Evolutionary conservation across 129 eudicot genomes (phyloP), one percentile per base, ranked within the genome.

Genomic region (Artemisia argyi): DNA sequence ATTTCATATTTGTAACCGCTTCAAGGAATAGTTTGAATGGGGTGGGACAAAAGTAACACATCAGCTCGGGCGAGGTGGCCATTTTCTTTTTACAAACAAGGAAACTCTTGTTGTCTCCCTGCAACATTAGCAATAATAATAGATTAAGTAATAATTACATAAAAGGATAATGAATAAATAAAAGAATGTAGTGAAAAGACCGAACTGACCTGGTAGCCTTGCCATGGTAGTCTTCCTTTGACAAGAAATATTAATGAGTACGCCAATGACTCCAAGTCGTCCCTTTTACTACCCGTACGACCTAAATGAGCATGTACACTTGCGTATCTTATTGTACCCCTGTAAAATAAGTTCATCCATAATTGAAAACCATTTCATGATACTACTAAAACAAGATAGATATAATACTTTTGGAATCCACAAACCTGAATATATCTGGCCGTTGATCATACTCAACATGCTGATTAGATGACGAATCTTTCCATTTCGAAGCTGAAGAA

Each of bases 261-360:
- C n/a, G 99, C 99, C 72, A 95, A 73, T 30, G 99, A 95, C 78
- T 95, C 99, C 22, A 95, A 91, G 79, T 95, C 99, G 46, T 95
- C 99, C 84, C 99, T 91, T 74, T 97, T 83, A 81, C 97, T 90
- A 69, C 99, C 99, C 0, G 99, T 95, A n/a, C 99, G 99, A 57
- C 99, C 99, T 80, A 95, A 82, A 83, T 95, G 99, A 19, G 99
- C 99, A 83, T 95, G 99, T 64, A 95, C 99, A 83, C 99, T 95
- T 65, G 97, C 97, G 82, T 95, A 95, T 71, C 99, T 80, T 84
- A 95, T 91, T 52, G 99, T 95, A 68, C 99, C 99, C 86, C 99
- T 95, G 87, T 64, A 28, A 68, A 56, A 24, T 16, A 69, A 68
- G 28, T 50, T 72, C 52, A 20, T 67, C 18, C 35, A 30, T 66